phyloP scores from a whole-genome alignment of 2,329 filamentous ascomycete species.

The Talaromyces sp. region DNA sequence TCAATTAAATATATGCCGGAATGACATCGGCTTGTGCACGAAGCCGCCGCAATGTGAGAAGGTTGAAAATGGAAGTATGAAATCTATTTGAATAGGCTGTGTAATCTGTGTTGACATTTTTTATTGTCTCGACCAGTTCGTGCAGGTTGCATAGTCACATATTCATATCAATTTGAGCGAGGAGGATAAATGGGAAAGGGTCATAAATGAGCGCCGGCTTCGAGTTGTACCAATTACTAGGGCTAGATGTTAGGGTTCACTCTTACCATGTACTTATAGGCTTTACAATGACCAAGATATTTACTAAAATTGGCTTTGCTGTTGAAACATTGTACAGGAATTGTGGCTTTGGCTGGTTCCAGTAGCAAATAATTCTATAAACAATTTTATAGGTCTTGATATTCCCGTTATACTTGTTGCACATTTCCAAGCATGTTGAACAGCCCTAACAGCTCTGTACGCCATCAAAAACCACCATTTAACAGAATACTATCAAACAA shows the following conservation, averaged over 20 bases:
- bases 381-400: neutral
- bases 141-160: neutral
- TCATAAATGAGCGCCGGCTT: neutral
- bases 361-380: neutral
- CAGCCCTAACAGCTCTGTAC: neutral
- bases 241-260: neutral
- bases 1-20: neutral
- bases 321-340: too few species aligned
- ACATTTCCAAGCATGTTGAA: too few species aligned
- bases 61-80: neutral
- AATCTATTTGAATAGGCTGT: neutral
- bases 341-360: too few species aligned
- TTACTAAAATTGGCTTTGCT: neutral
- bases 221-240: neutral
- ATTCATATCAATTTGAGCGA: neutral
- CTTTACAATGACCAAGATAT: neutral
- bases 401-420: too few species aligned
- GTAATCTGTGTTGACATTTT: neutral
- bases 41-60: neutral
- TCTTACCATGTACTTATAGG: neutral
- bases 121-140: neutral
- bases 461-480: neutral
- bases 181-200: neutral
- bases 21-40: neutral
- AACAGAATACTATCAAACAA: neutral